Evolutionary conservation across 208 protist genomes (phyloP), one percentile per base, ranked within the genome.

Genomic region (Crithidia fasciculata): DNA sequence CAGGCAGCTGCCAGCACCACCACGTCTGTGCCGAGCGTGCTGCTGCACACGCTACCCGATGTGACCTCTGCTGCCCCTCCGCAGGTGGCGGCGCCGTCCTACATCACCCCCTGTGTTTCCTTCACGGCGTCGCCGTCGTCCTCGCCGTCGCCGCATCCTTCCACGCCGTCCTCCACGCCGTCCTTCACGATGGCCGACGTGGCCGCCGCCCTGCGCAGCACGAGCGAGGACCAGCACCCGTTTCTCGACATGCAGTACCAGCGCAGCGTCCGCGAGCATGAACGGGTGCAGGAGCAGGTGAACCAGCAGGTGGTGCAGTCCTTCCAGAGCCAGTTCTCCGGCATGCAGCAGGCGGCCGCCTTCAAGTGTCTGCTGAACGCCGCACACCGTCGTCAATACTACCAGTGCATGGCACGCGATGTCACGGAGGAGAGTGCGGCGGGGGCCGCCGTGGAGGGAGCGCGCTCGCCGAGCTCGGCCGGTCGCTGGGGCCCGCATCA

Each of bases 221-320:
- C 13, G 12, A 54, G 53, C 8, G 72, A 68, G 5, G 16, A 53
- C 8, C 63, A 64, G 37, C 86, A 89, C 67, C 83, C 83, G 28
- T 89, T 87, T 58, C 58, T 91, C 2, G 75, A 89, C 64, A 85
- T 91, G 76, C 18, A 78, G 18, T 62, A 84, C 40, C 81, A 91
- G 63, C 77, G 68, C 7, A 45, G 43, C 36, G 19, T 66, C 43
- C 75, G 54, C n/a, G 75, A 76, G 57, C 10, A 69, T 19, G 68
- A 47, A 45, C 68, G 52, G 37, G 53, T 44, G 19, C 72, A 76
- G 60, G 76, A 84, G 54, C 81, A 80, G 5, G 67, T 83, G 36
- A 78, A 84, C 64, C 70, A 76, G 43, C 83, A 80, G 63, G 40
- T 82, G 43, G 57, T 67, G 10, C 63, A 72, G 69, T 68, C 74